A percentile compares a stretch with the other conserved stretches of the same genome.
Evolutionary conservation across 805 yeast genomes (phyloP).

Genomic region (Saturnispora bothae): DNA sequence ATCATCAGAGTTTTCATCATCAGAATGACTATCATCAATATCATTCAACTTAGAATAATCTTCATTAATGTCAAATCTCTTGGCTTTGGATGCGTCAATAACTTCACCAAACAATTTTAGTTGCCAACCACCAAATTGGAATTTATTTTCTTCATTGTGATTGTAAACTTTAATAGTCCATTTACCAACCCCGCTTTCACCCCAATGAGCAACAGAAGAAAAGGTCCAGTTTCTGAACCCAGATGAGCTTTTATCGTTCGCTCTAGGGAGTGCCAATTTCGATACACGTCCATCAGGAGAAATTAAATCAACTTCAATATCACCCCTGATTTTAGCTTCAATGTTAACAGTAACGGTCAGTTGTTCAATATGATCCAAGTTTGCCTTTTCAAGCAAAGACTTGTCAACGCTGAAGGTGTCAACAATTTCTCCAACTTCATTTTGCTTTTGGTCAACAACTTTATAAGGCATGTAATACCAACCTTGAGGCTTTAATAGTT

Average conservation of each 20-base stretch:
- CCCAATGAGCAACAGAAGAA: conserved; percentile 98
- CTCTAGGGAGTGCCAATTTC: conserved; percentile 60
- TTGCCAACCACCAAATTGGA: conserved; percentile 57
- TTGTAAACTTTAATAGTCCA: conserved; percentile 69
- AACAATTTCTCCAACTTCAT: conserved; percentile 19
- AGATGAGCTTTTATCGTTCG: conserved; percentile 38
- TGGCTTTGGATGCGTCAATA: conserved; percentile 52
- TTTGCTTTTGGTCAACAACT: conserved; percentile 24
- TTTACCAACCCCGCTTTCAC: conserved; percentile 65
- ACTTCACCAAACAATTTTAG: conserved; percentile 76
- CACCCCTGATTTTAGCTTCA: conserved; percentile 57
- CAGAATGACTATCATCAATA: conserved; percentile 8
- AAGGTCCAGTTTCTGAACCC: conserved; percentile 84
- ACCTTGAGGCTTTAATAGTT: conserved; percentile 78
- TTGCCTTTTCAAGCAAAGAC: conserved; percentile 41
- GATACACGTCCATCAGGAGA: conserved; percentile 75
- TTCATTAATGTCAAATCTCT: conserved; percentile 39
- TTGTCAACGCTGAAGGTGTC: conserved; percentile 36
- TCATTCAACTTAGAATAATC: conserved; percentile 29
- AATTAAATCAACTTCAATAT: conserved; percentile 47
- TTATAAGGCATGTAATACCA: conserved; percentile 50
- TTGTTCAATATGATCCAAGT: conserved; percentile 72
- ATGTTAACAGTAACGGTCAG: conserved; percentile 72
- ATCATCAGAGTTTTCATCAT: conserved; percentile 3
- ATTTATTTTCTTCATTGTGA: conserved; percentile 27